phyloP scores from a whole-genome alignment of 2,329 filamentous ascomycete species.

The Elsinoe necatrix region DNA sequence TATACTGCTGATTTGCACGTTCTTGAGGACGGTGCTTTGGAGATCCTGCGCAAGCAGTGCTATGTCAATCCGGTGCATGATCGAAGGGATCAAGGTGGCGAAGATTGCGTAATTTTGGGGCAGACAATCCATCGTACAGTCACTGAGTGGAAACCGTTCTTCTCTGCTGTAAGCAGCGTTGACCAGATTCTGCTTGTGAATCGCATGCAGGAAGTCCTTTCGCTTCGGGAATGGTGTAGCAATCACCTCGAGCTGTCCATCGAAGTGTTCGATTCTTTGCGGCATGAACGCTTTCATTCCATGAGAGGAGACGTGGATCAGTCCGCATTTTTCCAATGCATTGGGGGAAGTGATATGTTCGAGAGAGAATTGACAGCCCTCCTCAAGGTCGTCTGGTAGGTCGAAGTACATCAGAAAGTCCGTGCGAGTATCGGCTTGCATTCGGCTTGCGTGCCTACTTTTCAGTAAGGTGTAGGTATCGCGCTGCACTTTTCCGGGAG shows the following conservation, averaged over 20 bases:
- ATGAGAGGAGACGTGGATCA: slow-evolving; percentile 19
- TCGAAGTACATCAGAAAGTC: neutral
- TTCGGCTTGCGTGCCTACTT: neutral
- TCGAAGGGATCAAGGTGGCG: slow-evolving; percentile 59
- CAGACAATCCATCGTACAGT: slow-evolving; percentile 42
- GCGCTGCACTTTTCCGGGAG: neutral
- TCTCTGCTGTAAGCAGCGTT: slow-evolving; percentile 25
- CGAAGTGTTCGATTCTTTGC: neutral
- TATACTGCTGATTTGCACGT: slow-evolving; percentile 47
- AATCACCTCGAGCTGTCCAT: neutral
- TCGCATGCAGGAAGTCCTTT: slow-evolving; percentile 50
- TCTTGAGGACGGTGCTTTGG: slow-evolving; percentile 45
- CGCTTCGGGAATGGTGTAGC: slow-evolving; percentile 43
- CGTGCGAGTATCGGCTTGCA: neutral
- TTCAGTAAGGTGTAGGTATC: neutral
- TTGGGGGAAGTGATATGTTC: neutral
- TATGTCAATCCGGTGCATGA: slow-evolving; percentile 61
- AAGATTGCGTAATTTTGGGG: slow-evolving; percentile 41
- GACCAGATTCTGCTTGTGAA: slow-evolving; percentile 14
- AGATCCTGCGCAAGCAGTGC: slow-evolving; percentile 56
- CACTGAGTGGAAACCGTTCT: slow-evolving; percentile 35
- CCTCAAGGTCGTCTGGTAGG: neutral
- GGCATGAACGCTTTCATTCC: slow-evolving; percentile 20
- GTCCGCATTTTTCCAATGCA: slow-evolving; percentile 14
- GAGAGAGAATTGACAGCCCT: neutral